Base-by-base conservation (phyloP, 495 filamentous ascomycete species). In the Penicillium cosmopolitanum region DNA sequence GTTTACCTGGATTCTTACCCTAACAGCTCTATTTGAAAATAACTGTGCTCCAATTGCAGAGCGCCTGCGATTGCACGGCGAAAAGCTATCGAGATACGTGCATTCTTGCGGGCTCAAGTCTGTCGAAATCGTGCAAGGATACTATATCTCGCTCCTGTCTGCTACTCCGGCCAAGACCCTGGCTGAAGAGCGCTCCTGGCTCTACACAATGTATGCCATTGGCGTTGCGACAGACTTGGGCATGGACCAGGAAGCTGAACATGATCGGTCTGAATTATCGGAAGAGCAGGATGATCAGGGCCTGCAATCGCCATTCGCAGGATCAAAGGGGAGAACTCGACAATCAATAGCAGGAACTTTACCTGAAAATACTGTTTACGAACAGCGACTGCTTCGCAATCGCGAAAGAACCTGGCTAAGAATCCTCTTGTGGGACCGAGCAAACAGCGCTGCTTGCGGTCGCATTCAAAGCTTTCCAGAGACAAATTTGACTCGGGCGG, bases 1-100 rank as follows among this genome's bases (percentile, higher is more conserved):
- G 4, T 86, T 88, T 57, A 88, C 86, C 5, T 87, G 85, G 23
- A 84, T 89, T 55, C 72, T 83, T 31, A 81, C 85, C 15, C 80
- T 84, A 6, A 85, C 85, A 0, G 80, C 86, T 5, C 75, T 87
- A 5, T 89, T 88, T 60, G 77, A 85, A 25, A 79, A 82, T 15
- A 71, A 73, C 1, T 74, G 81, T 16, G 80, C 77, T 9, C 76
- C 84, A 6, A 65, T 89, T 9, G 84, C 82, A 5, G 84, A 78
- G 40, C 67, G 85, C 33, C 75, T 89, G 8, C 80, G 80, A 1
- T 75, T 80, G 44, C 86, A 88, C 66, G 82, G 84, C 53, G 85
- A 84, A 51, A 78, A 77, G 19, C 75, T 89, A 12, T 86, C 84
- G 0, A 76, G 78, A 33, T 76, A 84, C 53, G 79, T 87, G 36